phyloP scores from a whole-genome alignment of 2,329 filamentous ascomycete genomes.

The Hansfordia pulvinata region DNA sequence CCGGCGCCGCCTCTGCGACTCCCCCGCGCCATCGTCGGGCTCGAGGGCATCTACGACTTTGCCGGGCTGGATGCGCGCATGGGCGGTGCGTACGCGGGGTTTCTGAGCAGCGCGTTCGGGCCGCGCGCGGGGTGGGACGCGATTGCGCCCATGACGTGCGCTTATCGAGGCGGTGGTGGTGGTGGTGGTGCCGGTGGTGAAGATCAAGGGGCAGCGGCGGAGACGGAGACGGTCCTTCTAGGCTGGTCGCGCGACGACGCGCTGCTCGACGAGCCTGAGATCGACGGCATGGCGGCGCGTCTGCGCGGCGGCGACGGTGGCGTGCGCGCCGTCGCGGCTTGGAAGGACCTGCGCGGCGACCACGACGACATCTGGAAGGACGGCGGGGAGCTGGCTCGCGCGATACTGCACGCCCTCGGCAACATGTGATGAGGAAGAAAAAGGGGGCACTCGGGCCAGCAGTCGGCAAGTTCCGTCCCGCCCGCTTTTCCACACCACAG shows the following conservation, averaged over 20 bases:
- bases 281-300: conserved; percentile 38
- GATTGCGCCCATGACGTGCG: conserved; percentile 41
- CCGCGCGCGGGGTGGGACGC: conserved; percentile 34
- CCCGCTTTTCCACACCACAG: too few species aligned
- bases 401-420: conserved; percentile 18
- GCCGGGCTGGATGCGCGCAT: conserved; percentile 34
- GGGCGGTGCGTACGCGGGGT: conserved; percentile 35
- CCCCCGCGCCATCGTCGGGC: conserved; percentile 41
- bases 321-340: conserved; percentile 28
- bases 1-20: conserved; percentile 16
- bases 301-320: too few species aligned
- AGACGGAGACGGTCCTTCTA: conserved; percentile 20
- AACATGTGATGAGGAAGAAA: background rate
- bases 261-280: conserved; percentile 42
- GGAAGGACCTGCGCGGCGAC: conserved; percentile 35
- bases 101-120: conserved; percentile 50
- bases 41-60: conserved; percentile 57
- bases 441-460: too few species aligned
- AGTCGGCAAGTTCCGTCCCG: too few species aligned
- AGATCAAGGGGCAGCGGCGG: background rate
- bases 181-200: conserved; percentile 19
- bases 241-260: conserved; percentile 32
- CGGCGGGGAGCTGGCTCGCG: conserved; percentile 39
- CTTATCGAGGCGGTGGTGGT: conserved; percentile 25
- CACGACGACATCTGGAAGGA: conserved; percentile 54